These are phyloP conservation scores for Harringtonia lauricola DNA, from an alignment of 2,329 filamentous ascomycete genomes.

Conservation along the genomic window DNA sequence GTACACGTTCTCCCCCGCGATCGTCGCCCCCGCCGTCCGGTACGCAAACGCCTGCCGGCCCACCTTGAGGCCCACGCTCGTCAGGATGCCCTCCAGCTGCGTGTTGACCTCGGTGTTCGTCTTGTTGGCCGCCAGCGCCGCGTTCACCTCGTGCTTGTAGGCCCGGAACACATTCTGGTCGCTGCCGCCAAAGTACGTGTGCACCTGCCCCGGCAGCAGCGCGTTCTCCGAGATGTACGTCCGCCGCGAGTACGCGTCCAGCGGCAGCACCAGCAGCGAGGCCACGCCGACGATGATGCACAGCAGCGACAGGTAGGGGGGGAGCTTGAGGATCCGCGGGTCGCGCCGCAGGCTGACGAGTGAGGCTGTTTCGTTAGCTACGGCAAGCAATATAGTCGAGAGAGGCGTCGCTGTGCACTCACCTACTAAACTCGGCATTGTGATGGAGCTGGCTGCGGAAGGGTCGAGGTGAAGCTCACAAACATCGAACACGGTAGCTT, in stretches of 20 bases:
- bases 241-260: conserved; percentile 79
- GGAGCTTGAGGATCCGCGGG: conserved; percentile 69
- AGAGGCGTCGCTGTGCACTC: conserved; percentile 16
- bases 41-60: conserved; percentile 85
- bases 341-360: conserved; percentile 65
- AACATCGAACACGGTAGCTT: neutral
- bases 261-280: conserved; percentile 82
- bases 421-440: conserved; percentile 46
- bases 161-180: conserved; percentile 92
- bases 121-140: conserved; percentile 34
- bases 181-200: conserved; percentile 94
- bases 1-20: conserved; percentile 82
- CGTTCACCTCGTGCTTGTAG: conserved; percentile 73
- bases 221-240: conserved; percentile 99
- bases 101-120: conserved; percentile 53
- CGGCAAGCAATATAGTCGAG: neutral
- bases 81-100: conserved; percentile 64
- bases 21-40: conserved; percentile 60
- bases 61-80: conserved; percentile 72
- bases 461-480: neutral
- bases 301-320: conserved; percentile 76
- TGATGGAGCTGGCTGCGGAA: neutral
- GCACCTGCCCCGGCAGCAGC: conserved; percentile 86
- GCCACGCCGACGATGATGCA: conserved; percentile 76
- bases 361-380: conserved; percentile 31